Evolutionary conservation across 805 yeast genomes (phyloP).

Genomic region (Ogataea naganishii): DNA sequence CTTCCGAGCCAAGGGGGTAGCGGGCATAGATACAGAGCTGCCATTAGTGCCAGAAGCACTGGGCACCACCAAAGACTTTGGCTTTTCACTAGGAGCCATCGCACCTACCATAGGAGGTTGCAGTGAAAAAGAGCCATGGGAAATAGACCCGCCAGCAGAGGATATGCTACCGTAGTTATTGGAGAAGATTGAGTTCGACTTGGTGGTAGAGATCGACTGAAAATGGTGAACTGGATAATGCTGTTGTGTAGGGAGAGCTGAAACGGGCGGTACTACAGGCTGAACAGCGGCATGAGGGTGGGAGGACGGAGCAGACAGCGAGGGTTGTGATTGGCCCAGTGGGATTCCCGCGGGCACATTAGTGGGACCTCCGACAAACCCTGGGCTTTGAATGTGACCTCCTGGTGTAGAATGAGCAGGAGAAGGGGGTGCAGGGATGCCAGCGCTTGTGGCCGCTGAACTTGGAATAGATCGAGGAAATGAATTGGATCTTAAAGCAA

Average conservation of each 20-base stretch:
- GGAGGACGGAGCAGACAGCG: constrained; percentile 1
- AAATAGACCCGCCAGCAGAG: too few species aligned
- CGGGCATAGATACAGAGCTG: too few species aligned
- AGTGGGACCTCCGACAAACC: not conserved
- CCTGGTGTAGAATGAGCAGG: not conserved
- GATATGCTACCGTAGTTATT: constrained; percentile 2
- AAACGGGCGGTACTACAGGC: not conserved
- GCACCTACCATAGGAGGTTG: too few species aligned
- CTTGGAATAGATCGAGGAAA: not conserved
- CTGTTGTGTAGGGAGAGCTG: not conserved
- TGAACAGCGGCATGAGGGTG: constrained; percentile 1
- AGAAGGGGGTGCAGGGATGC: not conserved
- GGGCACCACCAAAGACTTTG: too few species aligned
- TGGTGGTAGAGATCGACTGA: constrained; percentile 1
- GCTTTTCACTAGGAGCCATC: too few species aligned
- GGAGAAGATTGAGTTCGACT: constrained; percentile 2
- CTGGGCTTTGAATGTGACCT: not conserved
- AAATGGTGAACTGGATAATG: constrained; percentile 1
- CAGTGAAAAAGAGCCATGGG: too few species aligned
- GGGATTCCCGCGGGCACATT: not conserved
- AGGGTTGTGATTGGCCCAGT: constrained; percentile 1
- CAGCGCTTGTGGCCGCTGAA: not conserved
- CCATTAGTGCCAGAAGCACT: too few species aligned
- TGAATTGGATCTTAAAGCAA: not conserved
- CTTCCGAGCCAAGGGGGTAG: too few species aligned